Conservation (phyloP, 2,329 filamentous ascomycete genomes). For the Penicillium sp. region DNA sequence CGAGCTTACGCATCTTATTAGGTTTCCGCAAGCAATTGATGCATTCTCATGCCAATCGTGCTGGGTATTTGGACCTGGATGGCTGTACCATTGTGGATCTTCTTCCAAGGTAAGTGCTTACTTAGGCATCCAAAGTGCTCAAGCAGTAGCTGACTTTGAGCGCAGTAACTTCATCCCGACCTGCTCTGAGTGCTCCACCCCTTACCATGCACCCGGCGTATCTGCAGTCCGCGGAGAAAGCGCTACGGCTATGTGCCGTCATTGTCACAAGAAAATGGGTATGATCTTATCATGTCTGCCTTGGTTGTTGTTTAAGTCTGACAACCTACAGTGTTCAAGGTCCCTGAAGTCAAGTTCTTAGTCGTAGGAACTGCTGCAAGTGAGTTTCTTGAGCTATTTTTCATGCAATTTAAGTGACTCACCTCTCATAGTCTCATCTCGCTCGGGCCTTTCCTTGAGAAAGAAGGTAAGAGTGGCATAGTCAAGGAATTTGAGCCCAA, state of each 20-base stretch:
- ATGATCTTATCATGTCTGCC: constrained; percentile 17
- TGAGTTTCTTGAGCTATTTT: constrained; percentile 24
- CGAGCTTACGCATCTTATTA: constrained; percentile 16
- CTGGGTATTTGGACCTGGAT: constrained; percentile 74
- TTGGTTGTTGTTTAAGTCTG: neutral
- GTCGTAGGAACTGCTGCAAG: constrained; percentile 62
- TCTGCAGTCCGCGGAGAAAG: constrained; percentile 72
- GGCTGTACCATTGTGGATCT: constrained; percentile 75
- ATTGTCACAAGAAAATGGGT: constrained; percentile 78
- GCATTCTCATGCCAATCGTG: constrained; percentile 70
- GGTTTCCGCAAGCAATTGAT: constrained; percentile 68
- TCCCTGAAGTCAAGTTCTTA: constrained; percentile 77
- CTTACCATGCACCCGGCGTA: constrained; percentile 62
- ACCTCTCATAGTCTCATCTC: constrained; percentile 26
- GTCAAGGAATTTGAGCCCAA: neutral
- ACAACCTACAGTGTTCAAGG: constrained; percentile 58
- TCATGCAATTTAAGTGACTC: constrained; percentile 1
- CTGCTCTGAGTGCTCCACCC: constrained; percentile 72
- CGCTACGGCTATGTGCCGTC: constrained; percentile 71
- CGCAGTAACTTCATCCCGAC: constrained; percentile 74
- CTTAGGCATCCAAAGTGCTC: neutral
- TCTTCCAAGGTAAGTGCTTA: constrained; percentile 61
- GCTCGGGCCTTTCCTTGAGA: constrained; percentile 31
- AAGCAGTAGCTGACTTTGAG: constrained; percentile 2
- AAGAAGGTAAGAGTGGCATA: constrained; percentile 35